phyloP scores from a whole-genome alignment of 305 asterid species.

The Fraxinus paxiana region DNA sequence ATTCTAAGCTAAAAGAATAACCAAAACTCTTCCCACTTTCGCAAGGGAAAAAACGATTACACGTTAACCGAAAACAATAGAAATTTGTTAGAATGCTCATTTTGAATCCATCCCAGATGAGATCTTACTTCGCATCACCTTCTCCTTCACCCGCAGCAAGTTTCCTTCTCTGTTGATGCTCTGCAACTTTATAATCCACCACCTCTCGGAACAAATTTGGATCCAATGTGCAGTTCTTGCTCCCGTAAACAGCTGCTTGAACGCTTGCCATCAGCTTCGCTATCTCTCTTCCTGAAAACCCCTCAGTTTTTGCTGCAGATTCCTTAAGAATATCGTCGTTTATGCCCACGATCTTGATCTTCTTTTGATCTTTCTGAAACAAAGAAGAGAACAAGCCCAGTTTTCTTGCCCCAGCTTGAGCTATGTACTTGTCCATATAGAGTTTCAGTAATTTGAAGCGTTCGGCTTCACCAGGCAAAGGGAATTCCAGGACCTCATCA shows the following conservation, averaged over 20 bases:
- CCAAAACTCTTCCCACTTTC: constrained; percentile 18
- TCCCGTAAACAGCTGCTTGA: constrained; percentile 94
- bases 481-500: constrained; percentile 90
- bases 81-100: neutral
- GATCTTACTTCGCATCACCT: neutral
- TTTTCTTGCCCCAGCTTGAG: constrained; percentile 67
- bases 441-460: constrained; percentile 75
- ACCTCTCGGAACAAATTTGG: constrained; percentile 71
- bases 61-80: constrained; percentile 21
- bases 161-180: constrained; percentile 85
- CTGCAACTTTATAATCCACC: constrained; percentile 91
- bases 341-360: constrained; percentile 65
- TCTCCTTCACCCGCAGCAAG: constrained; percentile 44
- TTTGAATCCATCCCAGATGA: neutral
- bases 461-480: constrained; percentile 87
- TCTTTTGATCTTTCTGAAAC: constrained; percentile 58
- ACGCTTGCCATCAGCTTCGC: constrained; percentile 92
- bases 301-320: constrained; percentile 71
- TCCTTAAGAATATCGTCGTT: constrained; percentile 68
- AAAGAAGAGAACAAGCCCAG: constrained; percentile 51
- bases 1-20: constrained; percentile 8
- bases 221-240: constrained; percentile 68
- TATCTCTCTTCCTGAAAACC: constrained; percentile 90
- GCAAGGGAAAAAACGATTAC: constrained; percentile 9
- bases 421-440: constrained; percentile 76